Base-by-base conservation (phyloP, 192 early-diverging fungal species). In the Entomortierella chlamydospora region DNA sequence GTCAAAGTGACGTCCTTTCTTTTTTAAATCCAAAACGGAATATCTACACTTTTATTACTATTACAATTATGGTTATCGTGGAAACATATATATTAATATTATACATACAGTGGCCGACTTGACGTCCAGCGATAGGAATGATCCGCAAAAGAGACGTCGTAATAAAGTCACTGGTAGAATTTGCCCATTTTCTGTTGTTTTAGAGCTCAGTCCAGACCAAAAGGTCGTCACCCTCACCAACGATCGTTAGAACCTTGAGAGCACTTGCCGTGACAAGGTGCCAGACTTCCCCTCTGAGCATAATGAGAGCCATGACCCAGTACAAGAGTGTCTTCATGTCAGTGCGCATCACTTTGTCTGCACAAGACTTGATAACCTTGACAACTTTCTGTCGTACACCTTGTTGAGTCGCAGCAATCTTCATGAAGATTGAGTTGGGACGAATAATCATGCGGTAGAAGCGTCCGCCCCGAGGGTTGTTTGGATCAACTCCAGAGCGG, bases 271-370 rank as follows among this genome's bases (percentile, higher is more conserved):
- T 68, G 66, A 79, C 70, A 28, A 79, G 53, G 43, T 79, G 76
- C 76, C 76, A 79, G 28, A 79, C 68, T 34, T 79, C 68, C 0
- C 76, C 76, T 22, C 76, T 59, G 20, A 79, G 63, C 76, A 79
- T 79, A 29, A 79, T 79, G 49, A 79, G 33, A 15, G 76, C 76
- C 76, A 79, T 79, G 50, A 79, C 55, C 76, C 76, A 79, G 33
- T 79, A 79, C 63, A 79, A 33, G 12, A 79, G 57, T 25, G 76
- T 79, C 76, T 70, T 79, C 29, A 79, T 66, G 60, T 79, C 76
- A 22, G 76, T 66, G 5, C 68, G 54, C 22, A 63, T 28, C 62
- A 70, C 66, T 49, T 79, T 79, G 57, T 79, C 76, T 30, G 76
- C 76, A 61, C 67, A 79, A 2, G 68, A 55, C 68, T 79, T 79